phyloP scores from a whole-genome alignment of 768 basidiomycete genomes.

The Tylopilus felleus region DNA sequence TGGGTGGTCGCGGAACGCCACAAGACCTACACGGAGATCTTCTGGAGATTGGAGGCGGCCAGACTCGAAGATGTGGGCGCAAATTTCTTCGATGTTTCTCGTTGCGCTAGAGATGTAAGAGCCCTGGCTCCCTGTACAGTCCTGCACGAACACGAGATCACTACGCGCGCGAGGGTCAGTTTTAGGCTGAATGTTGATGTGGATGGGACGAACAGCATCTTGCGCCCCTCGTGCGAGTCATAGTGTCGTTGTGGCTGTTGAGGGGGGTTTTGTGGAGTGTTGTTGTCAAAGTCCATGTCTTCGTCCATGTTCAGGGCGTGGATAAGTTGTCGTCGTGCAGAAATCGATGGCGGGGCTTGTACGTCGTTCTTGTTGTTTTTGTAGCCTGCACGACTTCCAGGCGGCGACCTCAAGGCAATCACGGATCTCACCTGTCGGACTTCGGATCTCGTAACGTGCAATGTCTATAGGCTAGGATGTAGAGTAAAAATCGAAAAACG shows the following conservation, averaged over 20 bases:
- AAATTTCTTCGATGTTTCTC: slow-evolving; percentile 95
- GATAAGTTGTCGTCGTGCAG: slow-evolving; percentile 17
- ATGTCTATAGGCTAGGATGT: slow-evolving; percentile 15
- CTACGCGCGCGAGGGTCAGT: slow-evolving; percentile 37
- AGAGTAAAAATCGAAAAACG: slow-evolving; percentile 1
- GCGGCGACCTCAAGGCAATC: slow-evolving; percentile 35
- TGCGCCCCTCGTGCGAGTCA: slow-evolving; percentile 49
- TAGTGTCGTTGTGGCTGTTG: slow-evolving; percentile 34
- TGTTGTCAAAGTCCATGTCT: slow-evolving; percentile 69
- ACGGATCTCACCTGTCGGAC: slow-evolving; percentile 35
- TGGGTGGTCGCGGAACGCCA: slow-evolving; percentile 96
- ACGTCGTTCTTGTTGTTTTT: slow-evolving; percentile 15
- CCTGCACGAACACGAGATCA: slow-evolving; percentile 93
- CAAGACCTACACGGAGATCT: slow-evolving; percentile 87
- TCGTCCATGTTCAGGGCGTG: slow-evolving; percentile 84
- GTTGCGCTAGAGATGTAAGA: slow-evolving; percentile 92
- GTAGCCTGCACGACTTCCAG: slow-evolving; percentile 22
- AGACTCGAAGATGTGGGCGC: slow-evolving; percentile 90
- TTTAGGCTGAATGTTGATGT: not conserved
- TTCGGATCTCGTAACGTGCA: slow-evolving; percentile 31
- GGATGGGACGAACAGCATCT: slow-evolving; percentile 66
- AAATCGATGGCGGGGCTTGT: slow-evolving; percentile 15
- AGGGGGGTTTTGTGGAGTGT: slow-evolving; percentile 31
- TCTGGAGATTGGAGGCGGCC: slow-evolving; percentile 84
- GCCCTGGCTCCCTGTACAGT: slow-evolving; percentile 91